phyloP scores from a whole-genome alignment of 192 early-diverging fungal species.

The Piromyces finnis region DNA sequence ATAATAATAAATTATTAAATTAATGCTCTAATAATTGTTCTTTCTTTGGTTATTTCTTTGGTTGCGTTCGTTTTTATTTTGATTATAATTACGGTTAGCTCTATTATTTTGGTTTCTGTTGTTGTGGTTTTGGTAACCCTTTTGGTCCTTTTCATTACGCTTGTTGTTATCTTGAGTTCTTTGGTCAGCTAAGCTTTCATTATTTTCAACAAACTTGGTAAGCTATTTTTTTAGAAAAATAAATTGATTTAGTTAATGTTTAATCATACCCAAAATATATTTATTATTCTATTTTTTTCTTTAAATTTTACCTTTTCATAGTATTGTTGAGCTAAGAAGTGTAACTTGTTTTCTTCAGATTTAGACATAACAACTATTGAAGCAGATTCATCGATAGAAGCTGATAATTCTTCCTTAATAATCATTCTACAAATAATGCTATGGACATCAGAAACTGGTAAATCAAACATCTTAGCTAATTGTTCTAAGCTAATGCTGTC shows the following conservation, averaged over 20 bases:
- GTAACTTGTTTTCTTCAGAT: not conserved
- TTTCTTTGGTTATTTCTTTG: not conserved
- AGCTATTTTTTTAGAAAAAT: not conserved
- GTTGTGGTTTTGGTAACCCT: not conserved
- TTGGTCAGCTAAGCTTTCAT: not conserved
- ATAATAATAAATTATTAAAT: not conserved
- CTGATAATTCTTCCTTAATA: constrained; percentile 75
- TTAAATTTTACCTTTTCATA: not conserved
- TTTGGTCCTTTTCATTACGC: not conserved
- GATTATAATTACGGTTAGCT: not conserved
- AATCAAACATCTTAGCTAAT: constrained; percentile 74
- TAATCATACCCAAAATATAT: too few relatives aligned
- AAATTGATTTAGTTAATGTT: too few relatives aligned
- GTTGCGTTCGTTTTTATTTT: not conserved
- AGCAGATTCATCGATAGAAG: constrained; percentile 68
- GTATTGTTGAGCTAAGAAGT: not conserved
- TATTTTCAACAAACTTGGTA: not conserved
- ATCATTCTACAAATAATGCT: constrained; percentile 85
- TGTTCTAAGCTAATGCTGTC: constrained; percentile 68
- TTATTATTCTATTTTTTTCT: too few relatives aligned
- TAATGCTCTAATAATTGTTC: not conserved
- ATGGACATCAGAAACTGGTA: constrained; percentile 42
- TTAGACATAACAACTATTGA: constrained; percentile 51
- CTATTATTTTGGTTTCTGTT: not conserved
- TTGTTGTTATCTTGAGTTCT: not conserved